Conservation (phyloP, 345 rosid species). For the Passiflora organensis region DNA sequence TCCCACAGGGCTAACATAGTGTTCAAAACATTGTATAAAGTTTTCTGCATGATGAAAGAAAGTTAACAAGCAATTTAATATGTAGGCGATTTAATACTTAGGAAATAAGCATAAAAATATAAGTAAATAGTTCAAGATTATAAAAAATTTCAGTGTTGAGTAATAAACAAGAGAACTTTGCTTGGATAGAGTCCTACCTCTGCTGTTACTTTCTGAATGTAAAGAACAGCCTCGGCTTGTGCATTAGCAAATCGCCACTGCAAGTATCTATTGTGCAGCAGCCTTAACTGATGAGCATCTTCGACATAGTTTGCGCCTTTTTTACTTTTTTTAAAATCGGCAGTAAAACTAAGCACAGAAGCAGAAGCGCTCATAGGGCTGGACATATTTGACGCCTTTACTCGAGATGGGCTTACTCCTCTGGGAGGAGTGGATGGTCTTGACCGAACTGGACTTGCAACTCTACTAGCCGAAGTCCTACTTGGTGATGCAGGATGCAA, state of each 20-base stretch:
- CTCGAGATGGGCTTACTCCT: slow-evolving; percentile 11
- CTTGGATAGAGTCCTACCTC: slow-evolving; percentile 50
- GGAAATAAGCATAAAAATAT: too few species aligned
- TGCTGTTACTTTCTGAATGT: slow-evolving; percentile 53
- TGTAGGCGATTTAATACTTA: too few species aligned
- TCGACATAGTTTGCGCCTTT: slow-evolving; percentile 60
- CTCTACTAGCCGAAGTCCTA: slow-evolving; percentile 43
- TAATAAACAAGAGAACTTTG: neutral
- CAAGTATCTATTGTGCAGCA: slow-evolving; percentile 71
- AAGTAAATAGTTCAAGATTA: too few species aligned
- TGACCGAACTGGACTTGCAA: slow-evolving; percentile 50
- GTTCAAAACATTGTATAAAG: too few species aligned
- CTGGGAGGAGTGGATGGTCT: slow-evolving; percentile 62
- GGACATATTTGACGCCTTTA: slow-evolving; percentile 18
- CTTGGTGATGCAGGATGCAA: slow-evolving; percentile 71
- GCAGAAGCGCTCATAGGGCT: slow-evolving; percentile 49
- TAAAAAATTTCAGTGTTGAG: too few species aligned
- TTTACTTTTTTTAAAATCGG: slow-evolving; percentile 74
- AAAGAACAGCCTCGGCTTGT: slow-evolving; percentile 59
- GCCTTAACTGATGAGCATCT: slow-evolving; percentile 86
- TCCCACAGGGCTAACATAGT: too few species aligned
- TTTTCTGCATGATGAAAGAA: too few species aligned
- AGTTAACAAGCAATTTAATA: too few species aligned
- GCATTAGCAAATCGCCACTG: slow-evolving; percentile 97
- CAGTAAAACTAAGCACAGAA: slow-evolving; percentile 86